Evolutionary conservation across 169 alveolate species (phyloP).

Genomic region (Theileria sp.): DNA sequence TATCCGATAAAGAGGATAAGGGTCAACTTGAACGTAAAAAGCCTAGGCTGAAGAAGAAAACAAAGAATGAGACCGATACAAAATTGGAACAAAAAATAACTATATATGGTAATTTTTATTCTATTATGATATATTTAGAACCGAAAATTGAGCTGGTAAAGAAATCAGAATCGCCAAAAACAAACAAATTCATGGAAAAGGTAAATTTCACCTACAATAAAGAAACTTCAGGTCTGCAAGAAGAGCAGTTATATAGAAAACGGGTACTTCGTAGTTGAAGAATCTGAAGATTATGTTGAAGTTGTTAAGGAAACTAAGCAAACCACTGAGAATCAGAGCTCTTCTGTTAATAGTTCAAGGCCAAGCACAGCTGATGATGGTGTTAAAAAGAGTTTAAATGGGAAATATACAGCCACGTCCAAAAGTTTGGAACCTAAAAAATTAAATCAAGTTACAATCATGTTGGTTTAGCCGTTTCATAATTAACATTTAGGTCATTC

Average conservation of each 20-base stretch:
- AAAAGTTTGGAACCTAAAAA: constrained; percentile 15
- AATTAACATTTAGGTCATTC: constrained; percentile 11
- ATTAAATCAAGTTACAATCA: constrained; percentile 11
- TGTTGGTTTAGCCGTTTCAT: background rate
- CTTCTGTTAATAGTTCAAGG: background rate
- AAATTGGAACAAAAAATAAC: background rate
- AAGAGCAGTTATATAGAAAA: constrained; percentile 62
- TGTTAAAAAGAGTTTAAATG: background rate
- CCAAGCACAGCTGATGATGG: background rate
- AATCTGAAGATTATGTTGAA: constrained; percentile 52
- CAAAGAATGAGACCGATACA: background rate
- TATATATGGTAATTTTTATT: constrained; percentile 9
- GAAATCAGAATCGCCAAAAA: background rate
- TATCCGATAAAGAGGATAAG: background rate
- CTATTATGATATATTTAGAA: constrained; percentile 4
- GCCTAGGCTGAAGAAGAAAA: background rate
- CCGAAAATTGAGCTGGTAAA: background rate
- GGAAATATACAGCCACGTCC: background rate
- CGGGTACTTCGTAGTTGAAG: constrained; percentile 69
- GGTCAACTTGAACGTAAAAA: background rate
- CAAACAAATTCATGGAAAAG: constrained; percentile 13
- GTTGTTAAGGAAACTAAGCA: constrained; percentile 25
- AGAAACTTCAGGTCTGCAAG: constrained; percentile 30
- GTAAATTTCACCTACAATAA: background rate
- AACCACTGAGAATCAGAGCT: background rate